phyloP scores from a whole-genome alignment of 2,329 filamentous ascomycete genomes.

The Eutypa lata region DNA sequence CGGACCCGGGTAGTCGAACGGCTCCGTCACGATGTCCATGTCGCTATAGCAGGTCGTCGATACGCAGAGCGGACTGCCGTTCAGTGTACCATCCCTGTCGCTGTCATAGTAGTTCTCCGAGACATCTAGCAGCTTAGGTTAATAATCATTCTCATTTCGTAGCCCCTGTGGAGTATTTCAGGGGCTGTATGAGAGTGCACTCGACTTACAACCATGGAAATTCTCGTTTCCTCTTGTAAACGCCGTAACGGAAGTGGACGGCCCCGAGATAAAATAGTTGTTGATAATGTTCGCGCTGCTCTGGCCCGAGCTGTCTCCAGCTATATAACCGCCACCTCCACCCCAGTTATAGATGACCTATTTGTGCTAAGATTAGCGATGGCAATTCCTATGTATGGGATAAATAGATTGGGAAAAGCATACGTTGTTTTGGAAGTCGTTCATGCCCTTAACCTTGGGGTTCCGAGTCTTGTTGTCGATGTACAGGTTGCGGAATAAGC shows the following conservation, averaged over 20 bases:
- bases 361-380: conserved; percentile 30
- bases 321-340: conserved; percentile 51
- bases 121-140: conserved; percentile 32
- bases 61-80: conserved; percentile 42
- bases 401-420: too few species aligned
- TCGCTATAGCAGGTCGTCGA: conserved; percentile 42
- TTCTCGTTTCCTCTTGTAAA: conserved; percentile 54
- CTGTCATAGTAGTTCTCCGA: conserved; percentile 50
- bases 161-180: too few species aligned
- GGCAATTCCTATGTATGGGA: too few species aligned
- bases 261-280: conserved; percentile 56
- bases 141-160: too few species aligned
- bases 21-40: conserved; percentile 38
- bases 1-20: conserved; percentile 42
- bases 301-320: conserved; percentile 43
- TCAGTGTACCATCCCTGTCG: conserved; percentile 45
- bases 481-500: conserved; percentile 52
- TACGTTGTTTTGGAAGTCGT: conserved; percentile 48
- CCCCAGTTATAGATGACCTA: conserved; percentile 56
- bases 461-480: conserved; percentile 57
- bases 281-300: conserved; percentile 51
- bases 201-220: conserved; percentile 44
- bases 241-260: conserved; percentile 44
- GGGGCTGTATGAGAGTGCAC: neutral
- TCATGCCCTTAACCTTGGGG: conserved; percentile 54